A percentile compares a stretch with the other conserved stretches of the same genome.
These are phyloP conservation scores for Medicago lupulina DNA, from an alignment of 306 rosid species.

Conservation along the genomic window DNA sequence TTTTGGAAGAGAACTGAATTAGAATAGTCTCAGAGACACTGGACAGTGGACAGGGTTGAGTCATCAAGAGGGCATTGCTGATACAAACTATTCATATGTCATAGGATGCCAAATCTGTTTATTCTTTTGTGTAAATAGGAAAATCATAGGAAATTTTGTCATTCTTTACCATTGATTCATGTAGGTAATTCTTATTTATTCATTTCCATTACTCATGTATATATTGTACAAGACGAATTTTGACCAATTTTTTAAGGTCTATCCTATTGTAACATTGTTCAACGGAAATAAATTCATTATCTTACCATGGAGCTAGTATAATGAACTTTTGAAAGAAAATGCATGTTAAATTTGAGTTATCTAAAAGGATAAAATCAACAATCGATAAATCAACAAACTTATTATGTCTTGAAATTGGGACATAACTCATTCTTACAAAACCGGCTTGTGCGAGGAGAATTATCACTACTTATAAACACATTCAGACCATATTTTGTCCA, in stretches of 20 bases:
- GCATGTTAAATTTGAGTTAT: too few relatives aligned
- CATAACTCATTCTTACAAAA: too few relatives aligned
- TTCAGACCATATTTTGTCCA: too few relatives aligned
- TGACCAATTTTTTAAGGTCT: slow-evolving; percentile 45
- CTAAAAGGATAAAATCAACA: too few relatives aligned
- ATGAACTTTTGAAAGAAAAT: neutral
- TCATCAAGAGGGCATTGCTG: neutral
- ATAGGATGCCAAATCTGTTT: slow-evolving; percentile 39
- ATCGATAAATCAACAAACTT: too few relatives aligned
- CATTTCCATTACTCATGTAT: slow-evolving; percentile 29
- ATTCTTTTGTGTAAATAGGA: slow-evolving; percentile 57
- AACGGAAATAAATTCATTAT: slow-evolving; percentile 24
- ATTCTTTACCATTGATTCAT: slow-evolving; percentile 38
- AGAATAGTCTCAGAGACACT: slow-evolving; percentile 38
- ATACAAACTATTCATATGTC: slow-evolving; percentile 28
- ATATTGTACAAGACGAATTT: slow-evolving; percentile 23
- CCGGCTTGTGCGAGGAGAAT: too few relatives aligned
- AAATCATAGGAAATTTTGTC: slow-evolving; percentile 47
- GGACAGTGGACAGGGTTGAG: too few relatives aligned
- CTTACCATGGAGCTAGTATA: neutral
- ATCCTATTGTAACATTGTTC: slow-evolving; percentile 29
- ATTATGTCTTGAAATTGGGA: too few relatives aligned
- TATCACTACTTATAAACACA: too few relatives aligned
- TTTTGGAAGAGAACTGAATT: slow-evolving; percentile 35
- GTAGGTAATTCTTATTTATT: slow-evolving; percentile 39